Percentiles rank a stretch among this genome's conserved stretches.
Conservation (phyloP, 139 green algal species). For the Volvox africanus region DNA sequence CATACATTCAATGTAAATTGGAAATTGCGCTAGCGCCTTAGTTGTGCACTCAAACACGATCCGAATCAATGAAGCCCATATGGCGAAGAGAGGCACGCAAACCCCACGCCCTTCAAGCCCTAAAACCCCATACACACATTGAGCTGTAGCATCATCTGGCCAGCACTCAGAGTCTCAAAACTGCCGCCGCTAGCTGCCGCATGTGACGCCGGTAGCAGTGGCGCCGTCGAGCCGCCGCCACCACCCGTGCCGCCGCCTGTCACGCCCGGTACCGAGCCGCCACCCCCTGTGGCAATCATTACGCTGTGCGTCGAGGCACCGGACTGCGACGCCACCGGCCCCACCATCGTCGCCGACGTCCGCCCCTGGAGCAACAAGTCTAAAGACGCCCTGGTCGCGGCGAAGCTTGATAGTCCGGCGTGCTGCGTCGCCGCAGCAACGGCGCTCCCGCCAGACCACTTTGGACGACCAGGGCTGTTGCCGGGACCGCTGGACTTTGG, state of each 20-base stretch:
- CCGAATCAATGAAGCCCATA: no score
- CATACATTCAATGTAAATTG: no score
- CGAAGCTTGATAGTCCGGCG: neutral
- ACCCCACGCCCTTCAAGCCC: no score
- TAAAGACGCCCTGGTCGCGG: conserved; percentile 2
- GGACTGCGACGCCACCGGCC: conserved; percentile 3
- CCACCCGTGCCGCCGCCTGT: neutral
- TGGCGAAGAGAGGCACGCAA: no score
- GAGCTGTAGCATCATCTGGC: conserved; percentile 28
- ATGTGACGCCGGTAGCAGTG: neutral
- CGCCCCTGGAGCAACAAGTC: conserved; percentile 31
- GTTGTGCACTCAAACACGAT: no score
- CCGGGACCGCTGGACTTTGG: conserved; percentile 14
- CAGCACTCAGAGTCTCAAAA: neutral
- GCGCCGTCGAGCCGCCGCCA: neutral
- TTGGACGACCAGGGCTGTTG: neutral
- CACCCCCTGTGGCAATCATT: neutral
- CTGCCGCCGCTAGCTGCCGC: neutral
- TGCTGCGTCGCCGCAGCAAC: neutral
- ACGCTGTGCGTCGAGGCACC: neutral
- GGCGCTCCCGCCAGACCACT: conserved; percentile 1
- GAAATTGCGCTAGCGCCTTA: no score
- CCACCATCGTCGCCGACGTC: neutral
- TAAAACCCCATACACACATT: neutral
- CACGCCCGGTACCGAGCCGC: neutral